These are phyloP conservation scores for Arthrobotrys iridis DNA, from an alignment of 2,329 filamentous ascomycete genomes.

Conservation along the genomic window DNA sequence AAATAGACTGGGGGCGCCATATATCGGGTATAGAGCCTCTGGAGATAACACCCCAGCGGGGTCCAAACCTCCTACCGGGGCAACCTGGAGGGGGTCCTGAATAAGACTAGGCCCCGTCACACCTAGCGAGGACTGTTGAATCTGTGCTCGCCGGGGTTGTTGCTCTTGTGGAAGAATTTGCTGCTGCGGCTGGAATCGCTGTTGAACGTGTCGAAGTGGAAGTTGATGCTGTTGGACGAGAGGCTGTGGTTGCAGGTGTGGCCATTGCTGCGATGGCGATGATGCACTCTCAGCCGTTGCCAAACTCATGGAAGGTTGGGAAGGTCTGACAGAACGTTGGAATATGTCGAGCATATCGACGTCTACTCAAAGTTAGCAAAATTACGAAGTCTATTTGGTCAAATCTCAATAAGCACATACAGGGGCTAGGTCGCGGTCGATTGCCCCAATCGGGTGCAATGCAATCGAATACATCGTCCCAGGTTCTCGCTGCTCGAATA, in stretches of 20 bases:
- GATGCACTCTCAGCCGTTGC: no score
- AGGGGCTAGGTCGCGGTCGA: constrained; percentile 38
- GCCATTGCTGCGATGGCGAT: neutral
- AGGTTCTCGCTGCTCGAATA: constrained; percentile 44
- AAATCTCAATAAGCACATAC: constrained; percentile 4
- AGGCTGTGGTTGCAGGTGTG: neutral
- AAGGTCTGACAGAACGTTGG: constrained; percentile 32
- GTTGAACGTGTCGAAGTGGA: neutral
- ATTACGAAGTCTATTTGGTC: neutral
- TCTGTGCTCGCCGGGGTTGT: neutral
- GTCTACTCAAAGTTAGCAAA: constrained; percentile 24
- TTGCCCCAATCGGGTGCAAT: constrained; percentile 50
- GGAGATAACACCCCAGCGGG: neutral
- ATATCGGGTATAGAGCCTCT: neutral
- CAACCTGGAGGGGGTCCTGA: neutral
- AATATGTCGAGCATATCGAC: constrained; percentile 53
- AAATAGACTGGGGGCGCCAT: neutral
- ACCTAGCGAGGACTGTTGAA: neutral
- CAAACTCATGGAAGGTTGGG: neutral
- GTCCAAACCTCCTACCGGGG: neutral
- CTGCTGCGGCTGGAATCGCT: constrained; percentile 1
- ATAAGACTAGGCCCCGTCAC: neutral
- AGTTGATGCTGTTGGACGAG: neutral
- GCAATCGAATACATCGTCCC: constrained; percentile 49
- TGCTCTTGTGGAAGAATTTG: no score